Base-by-base conservation (phyloP, 257 asterid species). In the Asclepias syriaca region DNA sequence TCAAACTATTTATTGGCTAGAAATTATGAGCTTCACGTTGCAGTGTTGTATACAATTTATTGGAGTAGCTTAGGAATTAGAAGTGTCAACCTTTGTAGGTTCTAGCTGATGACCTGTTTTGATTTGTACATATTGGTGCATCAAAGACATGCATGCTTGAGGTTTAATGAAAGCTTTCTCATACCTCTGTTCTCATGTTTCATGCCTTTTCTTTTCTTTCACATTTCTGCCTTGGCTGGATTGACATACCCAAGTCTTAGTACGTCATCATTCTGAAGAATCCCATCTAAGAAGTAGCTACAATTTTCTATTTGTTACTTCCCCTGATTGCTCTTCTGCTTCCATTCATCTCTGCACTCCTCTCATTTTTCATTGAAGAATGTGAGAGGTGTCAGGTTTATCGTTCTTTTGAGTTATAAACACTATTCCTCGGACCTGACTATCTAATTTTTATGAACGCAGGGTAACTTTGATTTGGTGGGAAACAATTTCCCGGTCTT, bases 401-500 rank as follows among this genome's bases (percentile, higher is more conserved):
- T 57, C 57, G 68, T 32, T 14, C 63, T 18, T 45, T 34, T 21
- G 16, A 43, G 37, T 66, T 18, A 7, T 40, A 7, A 66, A n/a
- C 43, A 48, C 11, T 48, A 6, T 66, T 46, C 6, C 21, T 19
- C 24, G 59, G 66, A 55, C 70, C 29, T 49, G 68, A n/a, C 49
- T 68, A 39, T 27, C 60, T 57, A 29, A 39, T 61, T 73, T 29
- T 43, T 34, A 8, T 65, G 73, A 76, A 56, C 76, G 16, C 87
- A 89, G 99, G 98, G 98, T 4, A 95, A 95, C 86, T 92, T 88
- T 54, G 99, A 95, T 69, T 75, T 95, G 87, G 99, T 95, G 70
- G 99, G 99, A 39, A 95, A 95, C 93, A 95, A 95, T 78, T 90
- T 92, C 82, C 99, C 99, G 0, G 96, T 95, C 57, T 92, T 95